phyloP scores from a whole-genome alignment of 2,329 filamentous ascomycete species.

The Monilinia vaccinii-corymbosi region DNA sequence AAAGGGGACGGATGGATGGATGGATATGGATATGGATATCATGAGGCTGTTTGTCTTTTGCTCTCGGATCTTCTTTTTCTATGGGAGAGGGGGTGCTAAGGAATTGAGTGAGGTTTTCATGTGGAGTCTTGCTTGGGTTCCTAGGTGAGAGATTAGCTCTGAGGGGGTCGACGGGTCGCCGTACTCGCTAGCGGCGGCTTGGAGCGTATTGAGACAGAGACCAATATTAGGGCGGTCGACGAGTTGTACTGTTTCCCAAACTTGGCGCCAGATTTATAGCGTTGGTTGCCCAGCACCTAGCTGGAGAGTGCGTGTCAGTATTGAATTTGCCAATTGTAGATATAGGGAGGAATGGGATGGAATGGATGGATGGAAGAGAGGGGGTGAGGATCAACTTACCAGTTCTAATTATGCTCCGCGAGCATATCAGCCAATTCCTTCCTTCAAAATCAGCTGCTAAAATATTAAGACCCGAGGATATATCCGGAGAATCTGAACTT shows the following conservation, averaged over 20 bases:
- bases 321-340: not conserved
- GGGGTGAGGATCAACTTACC: constrained; percentile 25
- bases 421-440: constrained; percentile 55
- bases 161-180: constrained; percentile 58
- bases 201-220: constrained; percentile 70
- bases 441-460: constrained; percentile 55
- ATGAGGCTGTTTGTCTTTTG: constrained; percentile 62
- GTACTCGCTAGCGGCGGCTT: constrained; percentile 64
- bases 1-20: constrained; percentile 60
- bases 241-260: constrained; percentile 57
- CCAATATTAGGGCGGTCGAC: constrained; percentile 60
- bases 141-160: constrained; percentile 44
- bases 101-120: constrained; percentile 41
- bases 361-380: not conserved
- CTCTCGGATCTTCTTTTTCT: constrained; percentile 40
- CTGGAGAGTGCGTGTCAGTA: not conserved
- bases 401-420: constrained; percentile 55
- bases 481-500: not conserved
- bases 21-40: too few species aligned
- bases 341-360: too few species aligned
- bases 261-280: constrained; percentile 59
- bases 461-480: constrained; percentile 28
- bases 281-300: constrained; percentile 62
- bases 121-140: constrained; percentile 35
- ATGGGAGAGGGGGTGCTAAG: constrained; percentile 38